phyloP scores from a whole-genome alignment of 1,284 basidiomycete species.

The Caloboletus inedulis region DNA sequence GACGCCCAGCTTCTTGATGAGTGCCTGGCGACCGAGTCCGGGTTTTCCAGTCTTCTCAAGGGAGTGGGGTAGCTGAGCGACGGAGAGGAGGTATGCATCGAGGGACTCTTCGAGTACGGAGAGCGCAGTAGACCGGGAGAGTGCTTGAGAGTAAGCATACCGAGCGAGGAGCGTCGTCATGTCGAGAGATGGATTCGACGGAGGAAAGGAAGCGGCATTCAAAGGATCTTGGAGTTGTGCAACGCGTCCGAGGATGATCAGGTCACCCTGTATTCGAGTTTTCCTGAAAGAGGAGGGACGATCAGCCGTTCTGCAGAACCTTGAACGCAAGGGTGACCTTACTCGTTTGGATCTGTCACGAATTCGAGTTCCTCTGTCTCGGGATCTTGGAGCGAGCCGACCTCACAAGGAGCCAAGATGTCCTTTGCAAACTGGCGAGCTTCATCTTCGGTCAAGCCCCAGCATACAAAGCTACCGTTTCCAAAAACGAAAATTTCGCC shows the following conservation, averaged over 20 bases:
- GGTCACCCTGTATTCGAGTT: conserved; percentile 82
- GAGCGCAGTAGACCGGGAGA: conserved; percentile 82
- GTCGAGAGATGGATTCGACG: conserved; percentile 49
- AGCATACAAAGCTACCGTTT: conserved; percentile 84
- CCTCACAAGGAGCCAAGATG: conserved; percentile 58
- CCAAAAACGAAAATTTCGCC: conserved; percentile 88
- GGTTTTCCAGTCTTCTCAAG: conserved; percentile 78
- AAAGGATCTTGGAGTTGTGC: conserved; percentile 46
- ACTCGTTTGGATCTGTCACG: conserved; percentile 82
- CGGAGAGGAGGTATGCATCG: conserved; percentile 77
- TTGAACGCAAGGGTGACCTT: conserved; percentile 10
- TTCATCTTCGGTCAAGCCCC: conserved; percentile 83
- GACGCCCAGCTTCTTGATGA: conserved; percentile 87
- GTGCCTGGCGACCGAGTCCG: conserved; percentile 69
- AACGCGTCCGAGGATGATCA: conserved; percentile 81
- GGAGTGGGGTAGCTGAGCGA: conserved; percentile 72
- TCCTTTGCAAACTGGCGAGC: conserved; percentile 65
- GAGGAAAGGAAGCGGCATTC: conserved; percentile 43
- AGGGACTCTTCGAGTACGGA: conserved; percentile 80
- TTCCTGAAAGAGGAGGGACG: conserved; percentile 42
- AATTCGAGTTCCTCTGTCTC: conserved; percentile 91
- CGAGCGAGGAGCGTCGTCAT: conserved; percentile 72
- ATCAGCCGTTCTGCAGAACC: conserved; percentile 8
- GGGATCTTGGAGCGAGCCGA: conserved; percentile 61
- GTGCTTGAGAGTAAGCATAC: conserved; percentile 86